Evolutionary conservation across 2,329 filamentous ascomycete genomes (phyloP).

Genomic region (Hirsutella thompsonii): DNA sequence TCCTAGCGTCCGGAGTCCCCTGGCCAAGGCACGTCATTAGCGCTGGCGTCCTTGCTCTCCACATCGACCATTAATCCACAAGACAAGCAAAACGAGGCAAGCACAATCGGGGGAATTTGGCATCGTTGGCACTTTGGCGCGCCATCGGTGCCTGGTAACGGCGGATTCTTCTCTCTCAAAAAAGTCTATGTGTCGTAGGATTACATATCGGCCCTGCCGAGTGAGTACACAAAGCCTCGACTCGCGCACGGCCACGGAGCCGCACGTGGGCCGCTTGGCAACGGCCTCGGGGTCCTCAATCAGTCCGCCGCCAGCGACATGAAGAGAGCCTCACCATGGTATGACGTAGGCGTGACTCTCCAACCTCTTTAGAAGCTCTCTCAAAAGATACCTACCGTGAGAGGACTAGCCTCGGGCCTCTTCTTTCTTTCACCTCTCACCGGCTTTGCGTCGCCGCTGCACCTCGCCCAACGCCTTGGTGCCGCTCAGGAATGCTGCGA

Average conservation of each 20-base stretch:
- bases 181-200: background rate
- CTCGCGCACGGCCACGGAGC: background rate
- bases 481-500: slow-evolving; percentile 72
- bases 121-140: too few relatives aligned
- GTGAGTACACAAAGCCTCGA: background rate
- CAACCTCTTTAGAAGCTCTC: background rate
- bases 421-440: slow-evolving; percentile 42
- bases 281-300: too few relatives aligned
- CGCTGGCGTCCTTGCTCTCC: too few relatives aligned
- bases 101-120: too few relatives aligned
- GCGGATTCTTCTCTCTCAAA: background rate
- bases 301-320: background rate
- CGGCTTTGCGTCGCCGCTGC: slow-evolving; percentile 72
- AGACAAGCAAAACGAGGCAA: too few relatives aligned
- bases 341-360: background rate
- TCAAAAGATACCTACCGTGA: too few relatives aligned
- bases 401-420: too few relatives aligned
- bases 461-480: slow-evolving; percentile 87
- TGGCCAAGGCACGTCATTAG: too few relatives aligned
- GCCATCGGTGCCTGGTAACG: background rate
- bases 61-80: too few relatives aligned
- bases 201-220: background rate
- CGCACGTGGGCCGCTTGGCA: too few relatives aligned
- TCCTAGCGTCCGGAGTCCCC: too few relatives aligned
- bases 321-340: background rate